phyloP scores from a whole-genome alignment of 2,329 filamentous ascomycete genomes.

The Thelonectria olida region DNA sequence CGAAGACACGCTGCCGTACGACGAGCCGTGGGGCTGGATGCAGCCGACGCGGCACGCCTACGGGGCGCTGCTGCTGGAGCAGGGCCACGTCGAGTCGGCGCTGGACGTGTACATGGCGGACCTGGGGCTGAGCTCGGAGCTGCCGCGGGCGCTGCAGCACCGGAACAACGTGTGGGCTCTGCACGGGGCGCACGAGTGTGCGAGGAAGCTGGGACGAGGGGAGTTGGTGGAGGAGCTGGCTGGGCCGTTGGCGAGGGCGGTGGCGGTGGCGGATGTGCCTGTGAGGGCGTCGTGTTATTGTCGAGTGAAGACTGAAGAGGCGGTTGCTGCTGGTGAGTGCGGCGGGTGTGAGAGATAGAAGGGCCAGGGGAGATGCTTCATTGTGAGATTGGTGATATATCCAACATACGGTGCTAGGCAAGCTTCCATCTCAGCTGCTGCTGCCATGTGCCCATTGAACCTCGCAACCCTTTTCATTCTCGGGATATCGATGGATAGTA shows the following conservation, averaged over 20 bases:
- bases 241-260: background rate
- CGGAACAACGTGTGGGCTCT: slow-evolving; percentile 80
- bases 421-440: too few relatives aligned
- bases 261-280: slow-evolving; percentile 1
- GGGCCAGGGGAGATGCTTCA: background rate
- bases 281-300: slow-evolving; percentile 16
- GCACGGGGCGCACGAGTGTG: slow-evolving; percentile 77
- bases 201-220: slow-evolving; percentile 58
- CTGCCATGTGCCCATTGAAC: too few relatives aligned
- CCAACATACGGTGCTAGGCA: too few relatives aligned
- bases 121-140: slow-evolving; percentile 64
- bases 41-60: slow-evolving; percentile 77
- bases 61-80: slow-evolving; percentile 74
- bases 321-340: background rate
- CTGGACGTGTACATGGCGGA: slow-evolving; percentile 68
- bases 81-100: slow-evolving; percentile 65
- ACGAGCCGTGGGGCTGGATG: slow-evolving; percentile 85
- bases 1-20: slow-evolving; percentile 72
- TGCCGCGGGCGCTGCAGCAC: slow-evolving; percentile 73
- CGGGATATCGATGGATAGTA: too few relatives aligned
- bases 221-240: slow-evolving; percentile 44
- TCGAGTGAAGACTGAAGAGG: background rate
- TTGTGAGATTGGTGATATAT: too few relatives aligned
- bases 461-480: too few relatives aligned
- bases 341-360: background rate